Evolutionary conservation across 2,329 filamentous ascomycete genomes (phyloP).

Genomic region (Colletotrichum falcatum): DNA sequence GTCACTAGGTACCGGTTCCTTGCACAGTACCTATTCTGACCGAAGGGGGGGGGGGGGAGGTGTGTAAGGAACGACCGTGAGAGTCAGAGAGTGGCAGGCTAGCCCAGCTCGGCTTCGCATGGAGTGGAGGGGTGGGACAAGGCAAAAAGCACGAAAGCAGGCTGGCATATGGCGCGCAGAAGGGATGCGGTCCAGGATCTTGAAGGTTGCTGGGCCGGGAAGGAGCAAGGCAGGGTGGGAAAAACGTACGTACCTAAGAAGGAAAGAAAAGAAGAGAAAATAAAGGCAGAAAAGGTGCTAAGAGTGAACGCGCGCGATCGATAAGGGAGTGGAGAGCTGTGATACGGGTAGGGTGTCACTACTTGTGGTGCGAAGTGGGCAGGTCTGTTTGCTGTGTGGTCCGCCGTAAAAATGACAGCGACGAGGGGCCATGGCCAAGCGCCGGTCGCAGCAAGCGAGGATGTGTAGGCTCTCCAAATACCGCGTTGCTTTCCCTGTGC

Average conservation of each 20-base stretch:
- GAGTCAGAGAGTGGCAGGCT: slow-evolving; percentile 22
- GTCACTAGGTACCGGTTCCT: slow-evolving; percentile 24
- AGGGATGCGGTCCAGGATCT: slow-evolving; percentile 23
- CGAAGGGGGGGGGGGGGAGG: slow-evolving; percentile 17
- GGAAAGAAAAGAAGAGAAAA: slow-evolving; percentile 20
- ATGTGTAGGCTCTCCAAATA: background rate
- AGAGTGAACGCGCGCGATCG: slow-evolving; percentile 34
- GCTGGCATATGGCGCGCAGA: slow-evolving; percentile 41
- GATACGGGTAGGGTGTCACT: slow-evolving; percentile 40
- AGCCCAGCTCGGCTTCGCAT: slow-evolving; percentile 36
- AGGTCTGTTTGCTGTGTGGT: slow-evolving; percentile 20
- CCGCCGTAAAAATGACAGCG: slow-evolving; percentile 29
- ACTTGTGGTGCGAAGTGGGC: slow-evolving; percentile 40
- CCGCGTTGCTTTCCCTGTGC: background rate
- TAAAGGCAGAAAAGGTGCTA: slow-evolving; percentile 26
- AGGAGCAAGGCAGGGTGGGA: background rate
- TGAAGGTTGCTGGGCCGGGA: slow-evolving; percentile 25
- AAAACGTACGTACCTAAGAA: background rate
- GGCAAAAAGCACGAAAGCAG: slow-evolving; percentile 42
- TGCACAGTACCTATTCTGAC: slow-evolving; percentile 11
- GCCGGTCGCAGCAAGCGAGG: slow-evolving; percentile 7
- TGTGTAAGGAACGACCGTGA: slow-evolving; percentile 30
- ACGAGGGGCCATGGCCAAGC: slow-evolving; percentile 13
- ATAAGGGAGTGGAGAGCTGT: slow-evolving; percentile 38
- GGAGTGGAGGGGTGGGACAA: slow-evolving; percentile 34